Evolutionary conservation across 345 rosid species (phyloP), one percentile per base, ranked within the genome.

Genomic region (Citropsis articulata): DNA sequence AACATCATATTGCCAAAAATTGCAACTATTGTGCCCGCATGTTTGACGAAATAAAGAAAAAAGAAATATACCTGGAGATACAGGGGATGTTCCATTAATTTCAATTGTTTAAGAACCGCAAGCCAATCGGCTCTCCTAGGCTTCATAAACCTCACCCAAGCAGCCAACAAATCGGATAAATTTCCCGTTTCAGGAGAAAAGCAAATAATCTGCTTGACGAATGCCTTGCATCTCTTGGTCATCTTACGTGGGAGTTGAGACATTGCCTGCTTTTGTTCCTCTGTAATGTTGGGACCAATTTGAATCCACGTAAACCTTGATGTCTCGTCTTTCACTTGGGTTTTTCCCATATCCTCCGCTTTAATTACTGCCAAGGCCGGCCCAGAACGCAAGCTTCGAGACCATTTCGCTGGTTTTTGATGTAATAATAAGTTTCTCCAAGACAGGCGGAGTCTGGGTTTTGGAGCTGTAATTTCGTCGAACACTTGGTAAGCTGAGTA

Each of bases 101-200:
- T 88, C 85, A 91, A 79, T 84, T 91, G 87, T 80, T 88, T 90
- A 56, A 93, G 91, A 83, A 94, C 82, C 2, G 84, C 85, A 68
- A 94, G 98, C 97, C 98, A 93, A 56, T 91, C 95, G 65, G 90
- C 84, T 79, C 95, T 85, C 55, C 67, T 83, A 70, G 97, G 98
- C 63, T 85, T 93, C 97, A 93, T 94, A 64, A 88, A 77, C 86
- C 84, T 89, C 64, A 87, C 94, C 97, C 95, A 94, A 78, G 83
- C 85, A 82, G 63, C 77, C 86, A 94, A 80, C 77, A 94, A 79
- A 80, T 88, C 89, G 7, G 48, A 71, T 35, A 94, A 79, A 28
- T 78, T 71, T 13, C 84, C 87, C 40, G 85, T 86, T 75, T 83
- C 75, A 13, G 68, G 78, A 73, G 83, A 80, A 76, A 83, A 83